These are phyloP conservation scores for Secale cereale DNA, from an alignment of 176 grass and related monocot species.

Conservation along the genomic window DNA sequence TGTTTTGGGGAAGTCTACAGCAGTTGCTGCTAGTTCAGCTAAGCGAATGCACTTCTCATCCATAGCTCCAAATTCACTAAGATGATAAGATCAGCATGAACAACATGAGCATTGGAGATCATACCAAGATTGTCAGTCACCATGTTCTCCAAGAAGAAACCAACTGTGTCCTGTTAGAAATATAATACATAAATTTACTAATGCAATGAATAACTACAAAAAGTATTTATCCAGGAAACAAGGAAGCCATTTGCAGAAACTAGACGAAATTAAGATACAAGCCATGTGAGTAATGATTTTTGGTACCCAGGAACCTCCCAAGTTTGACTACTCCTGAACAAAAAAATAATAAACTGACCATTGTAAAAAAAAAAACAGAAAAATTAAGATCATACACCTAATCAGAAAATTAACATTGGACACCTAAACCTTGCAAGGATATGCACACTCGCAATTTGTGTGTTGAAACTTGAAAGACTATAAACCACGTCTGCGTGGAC, in stretches of 20 bases:
- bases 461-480: too few species aligned
- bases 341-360: too few species aligned
- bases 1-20: constrained; percentile 90
- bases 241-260: constrained; percentile 4
- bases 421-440: too few species aligned
- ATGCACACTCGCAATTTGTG: too few species aligned
- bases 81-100: constrained; percentile 91
- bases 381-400: too few species aligned
- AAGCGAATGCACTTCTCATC: constrained; percentile 83
- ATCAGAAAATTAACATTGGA: too few species aligned
- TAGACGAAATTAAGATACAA: neutral
- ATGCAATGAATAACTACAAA: neutral
- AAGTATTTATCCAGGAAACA: constrained; percentile 12
- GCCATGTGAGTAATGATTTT: neutral
- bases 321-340: too few species aligned
- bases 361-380: too few species aligned
- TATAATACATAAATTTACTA: neutral
- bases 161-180: constrained; percentile 70
- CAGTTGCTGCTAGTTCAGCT: constrained; percentile 81
- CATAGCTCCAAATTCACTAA: constrained; percentile 76
- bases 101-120: constrained; percentile 95
- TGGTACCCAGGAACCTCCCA: neutral
- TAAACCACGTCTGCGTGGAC: neutral
- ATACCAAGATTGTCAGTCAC: constrained; percentile 81
- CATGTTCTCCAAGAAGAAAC: constrained; percentile 98